Evolutionary conservation across 2,329 filamentous ascomycete genomes (phyloP).

Genomic region (Cyclaneusma minus): DNA sequence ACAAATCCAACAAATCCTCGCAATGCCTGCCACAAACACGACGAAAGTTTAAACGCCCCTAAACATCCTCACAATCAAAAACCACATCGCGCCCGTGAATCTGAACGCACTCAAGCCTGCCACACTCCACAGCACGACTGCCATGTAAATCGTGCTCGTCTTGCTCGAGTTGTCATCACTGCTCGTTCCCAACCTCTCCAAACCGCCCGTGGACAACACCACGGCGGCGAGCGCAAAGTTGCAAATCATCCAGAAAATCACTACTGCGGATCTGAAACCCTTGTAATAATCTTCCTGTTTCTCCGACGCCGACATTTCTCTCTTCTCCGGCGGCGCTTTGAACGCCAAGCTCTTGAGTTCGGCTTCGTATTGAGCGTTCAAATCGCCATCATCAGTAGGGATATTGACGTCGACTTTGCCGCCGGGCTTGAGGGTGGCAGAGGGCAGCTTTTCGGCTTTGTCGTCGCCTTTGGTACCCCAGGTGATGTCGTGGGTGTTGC

Average conservation of each 20-base stretch:
- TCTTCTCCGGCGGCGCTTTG: constrained; percentile 63
- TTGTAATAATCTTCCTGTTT: constrained; percentile 98
- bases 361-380: constrained; percentile 87
- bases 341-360: constrained; percentile 60
- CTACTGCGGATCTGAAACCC: constrained; percentile 82
- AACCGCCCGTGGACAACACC: constrained; percentile 71
- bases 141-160: constrained; percentile 31
- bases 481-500: constrained; percentile 93
- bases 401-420: constrained; percentile 86
- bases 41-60: constrained; percentile 47
- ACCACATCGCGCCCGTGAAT: constrained; percentile 81
- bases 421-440: constrained; percentile 78
- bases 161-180: constrained; percentile 22
- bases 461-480: constrained; percentile 98
- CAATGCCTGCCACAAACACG: no score
- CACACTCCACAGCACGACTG: constrained; percentile 20
- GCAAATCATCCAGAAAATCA: constrained; percentile 90
- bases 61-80: constrained; percentile 79
- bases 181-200: constrained; percentile 47
- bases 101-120: constrained; percentile 29
- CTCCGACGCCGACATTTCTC: constrained; percentile 42
- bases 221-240: constrained; percentile 81
- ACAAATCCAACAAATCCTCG: no score
- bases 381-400: constrained; percentile 79
- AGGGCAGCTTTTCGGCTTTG: constrained; percentile 80